Percentiles rank a stretch among this genome's conserved stretches.
Conservation (phyloP, 768 basidiomycete genomes). For the Termitomyces sp. region DNA sequence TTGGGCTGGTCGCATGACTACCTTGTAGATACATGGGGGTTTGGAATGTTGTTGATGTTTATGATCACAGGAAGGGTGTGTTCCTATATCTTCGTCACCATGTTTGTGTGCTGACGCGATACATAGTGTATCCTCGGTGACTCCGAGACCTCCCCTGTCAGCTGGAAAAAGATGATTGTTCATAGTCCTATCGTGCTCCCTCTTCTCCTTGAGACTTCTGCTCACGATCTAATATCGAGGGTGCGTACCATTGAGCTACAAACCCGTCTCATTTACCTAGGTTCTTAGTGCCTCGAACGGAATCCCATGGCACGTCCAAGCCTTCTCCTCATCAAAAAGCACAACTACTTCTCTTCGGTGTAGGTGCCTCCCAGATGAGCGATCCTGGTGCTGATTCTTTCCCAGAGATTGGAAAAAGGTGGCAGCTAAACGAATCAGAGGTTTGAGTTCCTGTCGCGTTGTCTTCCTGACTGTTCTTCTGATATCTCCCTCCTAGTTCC, state of each 20-base stretch:
- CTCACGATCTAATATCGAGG: constrained; percentile 41
- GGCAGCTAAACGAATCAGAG: constrained; percentile 21
- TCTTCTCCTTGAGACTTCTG: constrained; percentile 25
- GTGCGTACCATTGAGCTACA: constrained; percentile 22
- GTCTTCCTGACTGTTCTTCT: neutral
- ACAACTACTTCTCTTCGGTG: constrained; percentile 47
- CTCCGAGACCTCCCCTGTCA: constrained; percentile 16
- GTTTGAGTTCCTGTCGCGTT: constrained; percentile 16
- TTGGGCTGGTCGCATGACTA: constrained; percentile 52
- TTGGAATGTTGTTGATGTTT: constrained; percentile 49
- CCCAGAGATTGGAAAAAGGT: constrained; percentile 40
- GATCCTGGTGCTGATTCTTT: constrained; percentile 6
- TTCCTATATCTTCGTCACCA: neutral
- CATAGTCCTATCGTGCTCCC: constrained; percentile 25
- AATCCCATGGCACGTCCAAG: constrained; percentile 46
- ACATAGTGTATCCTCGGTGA: constrained; percentile 4
- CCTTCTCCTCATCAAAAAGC: constrained; percentile 37
- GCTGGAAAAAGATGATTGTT: constrained; percentile 30
- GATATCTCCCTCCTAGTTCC: neutral
- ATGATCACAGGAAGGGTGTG: constrained; percentile 46
- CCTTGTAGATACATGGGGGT: constrained; percentile 57
- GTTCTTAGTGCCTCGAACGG: constrained; percentile 48
- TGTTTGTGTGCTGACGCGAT: neutral
- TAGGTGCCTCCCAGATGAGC: constrained; percentile 24
- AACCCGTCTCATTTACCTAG: neutral